Percentiles rank a stretch among this genome's conserved stretches.
Evolutionary conservation across 2,329 filamentous ascomycete species (phyloP).

Genomic region (Podosphaera aphanis): DNA sequence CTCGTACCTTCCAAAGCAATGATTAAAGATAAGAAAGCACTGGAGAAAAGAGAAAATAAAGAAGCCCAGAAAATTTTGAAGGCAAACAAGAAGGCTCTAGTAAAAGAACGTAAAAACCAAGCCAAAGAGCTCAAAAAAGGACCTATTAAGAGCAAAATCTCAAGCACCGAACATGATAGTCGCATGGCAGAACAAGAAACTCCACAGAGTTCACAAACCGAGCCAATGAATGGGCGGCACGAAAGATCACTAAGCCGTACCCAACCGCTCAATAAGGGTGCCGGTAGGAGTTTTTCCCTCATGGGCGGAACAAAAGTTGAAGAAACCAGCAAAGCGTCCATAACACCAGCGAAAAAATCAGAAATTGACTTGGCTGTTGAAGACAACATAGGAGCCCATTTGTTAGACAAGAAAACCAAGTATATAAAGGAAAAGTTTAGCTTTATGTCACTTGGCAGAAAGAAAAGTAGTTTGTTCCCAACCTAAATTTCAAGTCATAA

Average conservation of each 20-base stretch:
- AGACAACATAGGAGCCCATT: conserved; percentile 10
- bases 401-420: conserved; percentile 24
- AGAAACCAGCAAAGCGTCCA: conserved; percentile 4
- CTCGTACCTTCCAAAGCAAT: conserved; percentile 11
- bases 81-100: conserved; percentile 18
- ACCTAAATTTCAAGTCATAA: conserved; percentile 8
- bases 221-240: conserved; percentile 7
- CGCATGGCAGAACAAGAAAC: conserved; percentile 27
- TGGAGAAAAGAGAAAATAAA: conserved; percentile 45
- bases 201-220: conserved; percentile 1
- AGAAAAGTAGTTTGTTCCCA: conserved; percentile 37
- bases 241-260: conserved; percentile 23
- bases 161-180: conserved; percentile 31
- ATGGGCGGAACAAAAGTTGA: conserved; percentile 26
- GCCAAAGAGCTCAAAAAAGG: conserved; percentile 35
- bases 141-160: conserved; percentile 28
- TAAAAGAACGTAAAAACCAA: conserved; percentile 23
- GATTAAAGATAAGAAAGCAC: conserved; percentile 36
- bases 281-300: conserved; percentile 50
- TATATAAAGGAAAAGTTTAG: conserved; percentile 38
- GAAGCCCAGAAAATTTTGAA: conserved; percentile 23
- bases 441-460: conserved; percentile 36
- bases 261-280: conserved; percentile 50
- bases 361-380: conserved; percentile 10
- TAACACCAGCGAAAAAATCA: neutral